Percentiles rank a stretch among this genome's conserved stretches.
These are phyloP conservation scores for Metarhizium robertsii DNA, from an alignment of 2,329 filamentous ascomycete genomes.

Conservation along the genomic window DNA sequence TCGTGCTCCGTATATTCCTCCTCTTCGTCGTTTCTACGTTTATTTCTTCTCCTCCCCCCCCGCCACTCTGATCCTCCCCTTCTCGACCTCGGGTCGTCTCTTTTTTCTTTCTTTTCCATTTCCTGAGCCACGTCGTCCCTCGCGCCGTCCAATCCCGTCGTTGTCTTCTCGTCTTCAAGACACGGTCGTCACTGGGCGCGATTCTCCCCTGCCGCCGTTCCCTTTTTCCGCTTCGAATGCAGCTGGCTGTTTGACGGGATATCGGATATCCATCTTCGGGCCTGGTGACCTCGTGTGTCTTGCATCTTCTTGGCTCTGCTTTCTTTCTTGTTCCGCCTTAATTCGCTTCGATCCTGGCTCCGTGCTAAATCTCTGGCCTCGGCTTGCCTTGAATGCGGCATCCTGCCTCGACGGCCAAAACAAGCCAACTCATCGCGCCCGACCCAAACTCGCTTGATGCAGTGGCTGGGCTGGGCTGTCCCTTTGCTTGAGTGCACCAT, in stretches of 20 bases:
- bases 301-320: conserved; percentile 12
- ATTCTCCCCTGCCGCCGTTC: conserved; percentile 3
- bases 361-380: conserved; percentile 12
- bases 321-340: conserved; percentile 8
- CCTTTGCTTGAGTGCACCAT: conserved; percentile 17
- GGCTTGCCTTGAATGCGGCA: conserved; percentile 16
- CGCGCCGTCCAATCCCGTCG: conserved; percentile 13
- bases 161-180: conserved; percentile 7
- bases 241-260: conserved; percentile 13
- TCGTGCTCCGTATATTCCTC: conserved; percentile 10
- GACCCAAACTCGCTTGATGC: conserved; percentile 35
- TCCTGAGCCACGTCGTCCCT: conserved; percentile 14
- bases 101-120: conserved; percentile 18
- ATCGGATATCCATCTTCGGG: conserved; percentile 4
- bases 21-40: conserved; percentile 9
- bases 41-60: conserved; percentile 15
- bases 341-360: not conserved
- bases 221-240: conserved; percentile 8
- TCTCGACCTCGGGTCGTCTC: conserved; percentile 17
- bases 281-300: conserved; percentile 13
- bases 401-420: conserved; percentile 31
- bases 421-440: conserved; percentile 11
- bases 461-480: conserved; percentile 26
- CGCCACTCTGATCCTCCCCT: conserved; percentile 21
- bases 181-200: conserved; percentile 4